Percentiles rank a stretch among this genome's conserved stretches.
phyloP scores from a whole-genome alignment of 345 rosid species.

The Lepidium aucheri region DNA sequence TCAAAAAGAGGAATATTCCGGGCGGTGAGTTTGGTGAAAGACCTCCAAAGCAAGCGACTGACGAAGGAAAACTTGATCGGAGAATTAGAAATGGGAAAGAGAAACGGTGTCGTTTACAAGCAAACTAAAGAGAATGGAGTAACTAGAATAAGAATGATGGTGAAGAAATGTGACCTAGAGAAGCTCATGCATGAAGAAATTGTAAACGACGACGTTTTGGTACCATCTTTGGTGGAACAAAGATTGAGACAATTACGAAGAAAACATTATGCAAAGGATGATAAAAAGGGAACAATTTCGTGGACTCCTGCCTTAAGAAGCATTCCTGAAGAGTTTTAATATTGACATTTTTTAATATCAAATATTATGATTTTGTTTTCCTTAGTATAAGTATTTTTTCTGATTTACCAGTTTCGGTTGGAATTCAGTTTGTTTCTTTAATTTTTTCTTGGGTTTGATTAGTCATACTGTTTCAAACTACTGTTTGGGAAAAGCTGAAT shows the following conservation, averaged over 20 bases:
- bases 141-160: constrained; percentile 49
- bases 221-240: constrained; percentile 61
- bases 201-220: constrained; percentile 48
- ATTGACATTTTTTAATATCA: background rate
- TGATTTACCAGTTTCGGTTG: background rate
- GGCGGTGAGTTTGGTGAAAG: background rate
- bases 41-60: background rate
- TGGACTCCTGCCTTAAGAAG: constrained; percentile 49
- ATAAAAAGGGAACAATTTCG: constrained; percentile 46
- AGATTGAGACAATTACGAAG: constrained; percentile 58
- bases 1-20: background rate
- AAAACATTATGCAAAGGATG: constrained; percentile 54
- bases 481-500: too few relatives aligned
- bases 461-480: too few relatives aligned
- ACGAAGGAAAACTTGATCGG: background rate
- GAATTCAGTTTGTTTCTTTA: background rate
- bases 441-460: too few relatives aligned
- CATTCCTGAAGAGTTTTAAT: constrained; percentile 11
- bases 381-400: background rate
- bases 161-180: constrained; percentile 56
- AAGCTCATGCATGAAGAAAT: constrained; percentile 34
- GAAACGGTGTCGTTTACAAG: background rate
- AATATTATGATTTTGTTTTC: background rate
- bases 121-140: constrained; percentile 9
- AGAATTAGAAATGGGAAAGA: background rate